phyloP scores from a whole-genome alignment of 441 rosid genomes.

The Adansonia rubrostipa region DNA sequence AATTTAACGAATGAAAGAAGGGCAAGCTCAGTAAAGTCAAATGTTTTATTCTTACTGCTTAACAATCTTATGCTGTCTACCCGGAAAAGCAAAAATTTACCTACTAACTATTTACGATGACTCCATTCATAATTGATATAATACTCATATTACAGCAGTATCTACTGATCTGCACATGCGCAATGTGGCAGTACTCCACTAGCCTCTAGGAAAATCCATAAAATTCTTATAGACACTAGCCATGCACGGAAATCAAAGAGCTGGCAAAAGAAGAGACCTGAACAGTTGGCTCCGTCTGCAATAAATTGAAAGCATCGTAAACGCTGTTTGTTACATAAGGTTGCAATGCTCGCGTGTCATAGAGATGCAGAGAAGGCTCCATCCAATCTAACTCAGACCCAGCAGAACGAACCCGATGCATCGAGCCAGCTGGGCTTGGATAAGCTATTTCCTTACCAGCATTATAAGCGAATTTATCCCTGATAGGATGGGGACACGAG shows the following conservation, averaged over 20 bases:
- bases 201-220: not conserved
- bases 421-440: conserved; percentile 35
- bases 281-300: conserved; percentile 77
- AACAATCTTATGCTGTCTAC: no score
- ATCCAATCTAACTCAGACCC: conserved; percentile 62
- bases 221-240: not conserved
- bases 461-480: conserved; percentile 52
- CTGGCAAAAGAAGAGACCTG: conserved; percentile 51
- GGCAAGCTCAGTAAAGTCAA: no score
- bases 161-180: conserved; percentile 4
- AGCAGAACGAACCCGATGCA: conserved; percentile 37
- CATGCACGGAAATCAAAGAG: not conserved
- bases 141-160: not conserved
- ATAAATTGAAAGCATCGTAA: conserved; percentile 73
- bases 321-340: conserved; percentile 58
- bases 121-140: not conserved
- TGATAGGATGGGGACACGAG: conserved; percentile 45
- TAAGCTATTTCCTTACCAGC: conserved; percentile 39
- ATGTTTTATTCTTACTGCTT: no score
- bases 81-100: not conserved
- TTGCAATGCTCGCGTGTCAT: conserved; percentile 46
- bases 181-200: not conserved
- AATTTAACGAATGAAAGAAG: not conserved
- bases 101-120: not conserved
- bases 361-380: conserved; percentile 65